phyloP scores from a whole-genome alignment of 139 green algal species.

The Ostreobium quekettii region DNA sequence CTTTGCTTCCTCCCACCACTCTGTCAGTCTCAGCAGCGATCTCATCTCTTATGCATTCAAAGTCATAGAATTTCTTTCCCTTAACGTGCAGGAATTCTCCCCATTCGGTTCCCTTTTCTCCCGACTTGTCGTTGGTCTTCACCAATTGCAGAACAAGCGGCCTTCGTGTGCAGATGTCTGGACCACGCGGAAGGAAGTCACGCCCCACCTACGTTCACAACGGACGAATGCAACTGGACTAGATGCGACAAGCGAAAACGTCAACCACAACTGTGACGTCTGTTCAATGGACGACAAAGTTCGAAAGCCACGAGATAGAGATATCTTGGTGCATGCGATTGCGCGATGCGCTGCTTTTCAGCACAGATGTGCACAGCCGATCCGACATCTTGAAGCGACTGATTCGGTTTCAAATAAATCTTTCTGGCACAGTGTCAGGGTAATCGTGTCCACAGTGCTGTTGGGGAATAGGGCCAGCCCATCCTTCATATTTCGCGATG shows the following conservation, averaged over 20 bases:
- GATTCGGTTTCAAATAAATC: no score
- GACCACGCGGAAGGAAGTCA: constrained; percentile 76
- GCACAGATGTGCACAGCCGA: no score
- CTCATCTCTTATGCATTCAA: constrained; percentile 76
- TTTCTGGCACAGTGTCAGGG: no score
- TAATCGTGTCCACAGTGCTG: no score
- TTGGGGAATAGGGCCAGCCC: no score
- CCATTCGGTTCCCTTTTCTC: constrained; percentile 66
- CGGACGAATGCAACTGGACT: neutral
- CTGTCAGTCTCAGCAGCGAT: constrained; percentile 90
- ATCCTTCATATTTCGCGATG: no score
- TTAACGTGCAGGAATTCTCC: constrained; percentile 92
- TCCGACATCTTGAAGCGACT: no score
- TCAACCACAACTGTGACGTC: neutral
- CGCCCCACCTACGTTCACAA: constrained; percentile 84
- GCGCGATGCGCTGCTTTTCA: no score
- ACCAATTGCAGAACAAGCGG: constrained; percentile 84
- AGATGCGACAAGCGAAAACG: neutral
- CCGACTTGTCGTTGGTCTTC: constrained; percentile 33
- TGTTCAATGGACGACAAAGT: neutral
- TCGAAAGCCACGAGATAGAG: neutral
- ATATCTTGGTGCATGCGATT: no score
- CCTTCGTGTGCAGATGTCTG: constrained; percentile 73
- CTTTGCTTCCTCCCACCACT: constrained; percentile 73
- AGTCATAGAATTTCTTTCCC: constrained; percentile 83